Base-by-base conservation (phyloP, 1,284 basidiomycete genomes). In the Malassezia pachydermatis region DNA sequence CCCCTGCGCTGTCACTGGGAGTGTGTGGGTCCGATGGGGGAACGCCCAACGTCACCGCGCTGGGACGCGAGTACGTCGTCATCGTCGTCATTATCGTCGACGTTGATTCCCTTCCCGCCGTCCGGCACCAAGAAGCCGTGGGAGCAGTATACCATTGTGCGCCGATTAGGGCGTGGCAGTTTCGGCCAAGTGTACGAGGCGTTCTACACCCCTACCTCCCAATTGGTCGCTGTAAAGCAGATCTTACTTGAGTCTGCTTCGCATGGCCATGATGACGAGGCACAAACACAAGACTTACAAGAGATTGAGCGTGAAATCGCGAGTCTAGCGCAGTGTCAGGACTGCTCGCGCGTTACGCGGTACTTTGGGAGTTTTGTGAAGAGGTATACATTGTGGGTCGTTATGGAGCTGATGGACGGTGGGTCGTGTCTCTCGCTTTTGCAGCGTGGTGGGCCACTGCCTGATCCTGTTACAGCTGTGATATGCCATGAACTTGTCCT, bases 401-500 rank as follows among this genome's bases (percentile, higher is more conserved):
- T 99, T 66, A 98, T 98, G 94, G 92, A 99, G 73, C 96, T 88
- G 72, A 83, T 96, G 42, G 89, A 89, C 0, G 94, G 92, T 27
- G 92, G 92, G n/a, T 95, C 89, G 17, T 95, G 92, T 75, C 80
- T 94, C 43, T 92, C 96, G 72, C 78, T 98, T 41, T 79, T 96
- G 62, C 94, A 92, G 73, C 81, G 87, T 0, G 90, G 88, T 20
- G 50, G 50, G 11, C 76, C 81, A 17, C 94, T 96, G 72, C 81
- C 84, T 7, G 94, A 98, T 73, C 78, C 80, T 0, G 88, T 95
- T 67, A 94, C 96, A 57, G 89, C 92, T 13, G 84, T 94, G 60
- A 81, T 96, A 57, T 89, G 87, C 65, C 83, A 87, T 42, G 92
- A 98, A 72, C 80, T 98, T 1, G 78, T 98, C 20, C 75, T 85